phyloP scores from a whole-genome alignment of 176 grass and related monocot genomes.

The Saccharum spontaneum region DNA sequence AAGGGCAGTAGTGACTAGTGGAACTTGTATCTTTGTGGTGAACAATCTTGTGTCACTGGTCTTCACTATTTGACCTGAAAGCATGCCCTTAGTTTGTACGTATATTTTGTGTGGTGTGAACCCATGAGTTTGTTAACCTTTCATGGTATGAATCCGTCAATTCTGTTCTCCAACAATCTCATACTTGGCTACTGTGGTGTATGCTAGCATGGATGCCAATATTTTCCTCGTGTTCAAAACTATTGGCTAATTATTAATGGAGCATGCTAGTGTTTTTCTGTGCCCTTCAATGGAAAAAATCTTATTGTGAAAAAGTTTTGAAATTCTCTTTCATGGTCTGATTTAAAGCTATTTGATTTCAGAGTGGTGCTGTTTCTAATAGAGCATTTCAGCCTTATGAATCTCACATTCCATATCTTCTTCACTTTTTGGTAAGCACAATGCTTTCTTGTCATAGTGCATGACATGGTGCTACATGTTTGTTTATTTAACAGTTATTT shows the following conservation, averaged over 20 bases:
- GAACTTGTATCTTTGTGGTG: conserved; percentile 12
- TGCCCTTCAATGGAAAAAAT: conserved; percentile 10
- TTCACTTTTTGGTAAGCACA: conserved; percentile 91
- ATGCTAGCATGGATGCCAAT: neutral
- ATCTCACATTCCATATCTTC: conserved; percentile 96
- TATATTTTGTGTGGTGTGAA: conserved; percentile 9
- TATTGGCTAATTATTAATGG: neutral
- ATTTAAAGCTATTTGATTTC: conserved; percentile 43
- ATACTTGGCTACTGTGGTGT: neutral
- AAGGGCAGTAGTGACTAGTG: neutral
- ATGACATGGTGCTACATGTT: neutral
- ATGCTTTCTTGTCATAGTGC: conserved; percentile 20
- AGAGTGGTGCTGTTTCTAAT: conserved; percentile 79
- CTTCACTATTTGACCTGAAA: conserved; percentile 5
- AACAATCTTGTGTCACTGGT: neutral
- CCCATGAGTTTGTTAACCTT: neutral
- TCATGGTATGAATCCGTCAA: conserved; percentile 9
- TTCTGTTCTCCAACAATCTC: neutral
- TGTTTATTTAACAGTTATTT: conserved; percentile 26
- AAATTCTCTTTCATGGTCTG: conserved; percentile 21
- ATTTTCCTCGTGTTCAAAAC: conserved; percentile 3
- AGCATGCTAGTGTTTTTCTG: neutral
- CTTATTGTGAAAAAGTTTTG: conserved; percentile 28
- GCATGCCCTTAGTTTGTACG: neutral
- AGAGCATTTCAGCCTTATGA: conserved; percentile 89